Evolutionary conservation across 257 asterid species (phyloP), one percentile per base, ranked within the genome.

Genomic region (Cynanchum wilfordii): DNA sequence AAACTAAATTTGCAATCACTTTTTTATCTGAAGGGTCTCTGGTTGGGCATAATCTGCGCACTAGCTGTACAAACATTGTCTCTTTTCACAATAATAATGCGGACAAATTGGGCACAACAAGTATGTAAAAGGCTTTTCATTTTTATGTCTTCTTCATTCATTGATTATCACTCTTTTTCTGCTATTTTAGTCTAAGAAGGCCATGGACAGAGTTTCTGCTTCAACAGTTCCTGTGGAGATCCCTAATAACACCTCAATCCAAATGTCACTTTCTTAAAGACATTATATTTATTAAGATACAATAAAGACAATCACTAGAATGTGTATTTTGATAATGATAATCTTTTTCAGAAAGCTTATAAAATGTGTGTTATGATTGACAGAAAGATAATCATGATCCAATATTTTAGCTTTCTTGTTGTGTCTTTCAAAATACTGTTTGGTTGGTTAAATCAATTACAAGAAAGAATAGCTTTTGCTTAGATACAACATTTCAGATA

Each of bases 1-100:
- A 57, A 49, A 20, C 44, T 69, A 58, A 25, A 30, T 19, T 40
- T 49, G 16, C 2, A 57, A 60, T 71, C 20, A 22, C 15, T 55
- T 10, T 58, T 12, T 33, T 33, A 2, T 72, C 74, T 42, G 47
- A 8, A 92, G 97, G 97, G 97, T 71, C 90, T 92, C 33, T 92
- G 93, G 97, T 49, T 70, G 75, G 96, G 97, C 22, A 83, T 92
- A 52, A 19, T 86, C 33, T 79, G 87, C 36, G 97, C 96, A 10
- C 69, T 88, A 17, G 16, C 80, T 24, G 89, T 92, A 62, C 97
- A 89, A 89, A 95, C 79, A 19, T 70, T 80, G 50, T 82, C 80
- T 72, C 86, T 88, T 52, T 73, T 82, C 40, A 69, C 38, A 40
- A 82, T 92, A 51, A 77, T 50, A 6, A 17, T 81, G 1, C 82